These are phyloP conservation scores for Pleurotus pulmonarius DNA, from an alignment of 768 basidiomycete species.

Conservation along the genomic window DNA sequence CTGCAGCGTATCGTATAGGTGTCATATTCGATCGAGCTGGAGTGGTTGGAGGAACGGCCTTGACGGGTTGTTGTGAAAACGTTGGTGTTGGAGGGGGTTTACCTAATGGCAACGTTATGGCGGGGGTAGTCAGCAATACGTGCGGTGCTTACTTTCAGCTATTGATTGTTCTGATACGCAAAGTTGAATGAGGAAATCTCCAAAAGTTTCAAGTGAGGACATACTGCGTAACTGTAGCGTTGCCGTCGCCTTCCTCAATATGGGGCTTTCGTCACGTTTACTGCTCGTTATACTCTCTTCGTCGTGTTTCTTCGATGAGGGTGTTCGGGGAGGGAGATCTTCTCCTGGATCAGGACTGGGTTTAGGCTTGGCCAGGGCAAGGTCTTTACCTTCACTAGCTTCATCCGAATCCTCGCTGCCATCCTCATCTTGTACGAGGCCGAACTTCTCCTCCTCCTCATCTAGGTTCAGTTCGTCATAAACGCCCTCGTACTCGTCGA, in stretches of 20 bases:
- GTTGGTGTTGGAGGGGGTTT: constrained; percentile 82
- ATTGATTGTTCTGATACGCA: constrained; percentile 59
- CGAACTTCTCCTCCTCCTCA: constrained; percentile 94
- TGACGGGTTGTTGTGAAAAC: constrained; percentile 80
- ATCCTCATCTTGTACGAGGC: constrained; percentile 71
- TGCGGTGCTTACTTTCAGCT: constrained; percentile 45
- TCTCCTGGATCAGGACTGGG: background rate
- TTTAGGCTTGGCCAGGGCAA: too few species aligned
- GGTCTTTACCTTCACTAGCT: constrained; percentile 63
- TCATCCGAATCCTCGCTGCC: constrained; percentile 77
- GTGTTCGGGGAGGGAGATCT: constrained; percentile 66
- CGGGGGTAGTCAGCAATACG: background rate
- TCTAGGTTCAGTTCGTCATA: constrained; percentile 98
- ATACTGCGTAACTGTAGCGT: constrained; percentile 68
- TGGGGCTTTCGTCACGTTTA: constrained; percentile 75
- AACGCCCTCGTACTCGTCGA: constrained; percentile 95
- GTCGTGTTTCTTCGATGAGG: constrained; percentile 67
- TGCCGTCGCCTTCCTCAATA: constrained; percentile 71
- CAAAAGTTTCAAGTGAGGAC: constrained; percentile 23
- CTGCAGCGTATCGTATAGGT: constrained; percentile 88
- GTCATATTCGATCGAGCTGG: constrained; percentile 47
- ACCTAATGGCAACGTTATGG: constrained; percentile 24
- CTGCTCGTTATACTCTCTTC: constrained; percentile 67
- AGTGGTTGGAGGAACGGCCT: constrained; percentile 61
- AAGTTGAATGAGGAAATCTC: constrained; percentile 12